Evolutionary conservation across 2,329 filamentous ascomycete species (phyloP).

Genomic region (Conoideocrella luteorostrata): DNA sequence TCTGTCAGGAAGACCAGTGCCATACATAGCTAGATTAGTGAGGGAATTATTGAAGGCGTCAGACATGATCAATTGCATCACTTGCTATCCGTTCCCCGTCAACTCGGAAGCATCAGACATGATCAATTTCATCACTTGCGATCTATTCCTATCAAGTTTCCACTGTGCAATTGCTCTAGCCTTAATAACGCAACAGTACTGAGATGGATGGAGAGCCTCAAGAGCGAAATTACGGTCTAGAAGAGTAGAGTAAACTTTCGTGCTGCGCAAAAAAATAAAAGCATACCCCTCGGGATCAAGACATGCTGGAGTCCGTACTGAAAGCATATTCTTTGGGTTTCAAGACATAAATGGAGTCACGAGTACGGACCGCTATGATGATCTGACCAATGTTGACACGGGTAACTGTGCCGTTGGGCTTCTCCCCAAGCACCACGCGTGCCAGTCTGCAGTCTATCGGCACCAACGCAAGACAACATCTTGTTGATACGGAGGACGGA

Average conservation of each 20-base stretch:
- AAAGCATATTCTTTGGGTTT: background rate
- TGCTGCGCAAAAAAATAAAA: conserved; percentile 1
- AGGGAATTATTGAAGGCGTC: no score
- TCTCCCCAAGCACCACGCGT: conserved; percentile 99
- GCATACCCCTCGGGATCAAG: no score
- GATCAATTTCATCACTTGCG: no score
- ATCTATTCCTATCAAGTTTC: no score
- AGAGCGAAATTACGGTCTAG: conserved; percentile 84
- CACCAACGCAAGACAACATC: conserved; percentile 99
- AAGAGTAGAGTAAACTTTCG: conserved; percentile 21
- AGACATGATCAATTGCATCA: no score
- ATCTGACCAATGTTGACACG: conserved; percentile 99
- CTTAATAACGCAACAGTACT: no score
- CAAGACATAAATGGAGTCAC: conserved; percentile 73
- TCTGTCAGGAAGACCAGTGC: no score
- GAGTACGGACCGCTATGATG: conserved; percentile 92
- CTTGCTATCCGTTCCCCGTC: no score
- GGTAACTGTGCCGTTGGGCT: conserved; percentile 97
- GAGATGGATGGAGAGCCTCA: conserved; percentile 96
- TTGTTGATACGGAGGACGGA: conserved; percentile 99
- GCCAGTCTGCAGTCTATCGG: conserved; percentile 99
- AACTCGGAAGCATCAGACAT: no score
- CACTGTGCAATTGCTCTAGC: no score
- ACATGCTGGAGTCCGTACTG: no score
- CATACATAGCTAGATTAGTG: no score